Base-by-base conservation (phyloP, 345 rosid species). In the Excoecaria cochinchinensis region DNA sequence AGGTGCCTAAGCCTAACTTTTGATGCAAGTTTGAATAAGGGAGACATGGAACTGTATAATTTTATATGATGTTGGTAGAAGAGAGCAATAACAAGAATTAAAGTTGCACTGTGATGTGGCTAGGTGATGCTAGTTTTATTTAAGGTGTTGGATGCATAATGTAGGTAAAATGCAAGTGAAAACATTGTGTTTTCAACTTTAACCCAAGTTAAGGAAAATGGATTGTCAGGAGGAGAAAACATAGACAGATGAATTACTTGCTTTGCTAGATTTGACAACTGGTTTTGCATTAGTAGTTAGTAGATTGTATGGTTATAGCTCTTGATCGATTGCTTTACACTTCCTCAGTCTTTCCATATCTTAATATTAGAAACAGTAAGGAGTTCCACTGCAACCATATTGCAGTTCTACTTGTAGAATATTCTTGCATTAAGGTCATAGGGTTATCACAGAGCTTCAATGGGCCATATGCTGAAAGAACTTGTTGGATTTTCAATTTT, bases 131-230 rank as follows among this genome's bases (percentile, higher is more conserved):
- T 3, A 70, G 31, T 70, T 44, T 38, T 70, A 4, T 53, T 53
- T 5, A 25, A 53, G 42, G 22, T 24, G 15, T 16, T 16, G 16
- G 44, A 17, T 8, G 8, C 48, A 5, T 71, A 31, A 46, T 25
- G 48, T 52, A 31, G 31, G 67, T 24, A 60, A 60, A 22, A 25
- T 60, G 57, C 67, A 8, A 15, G 24, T 57, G 13, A 25, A 59
- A 31, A 21, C 24, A 24, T 46, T 60, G 7, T 12, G 24, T 12
- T 52, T 44, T 59, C 42, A 46, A 50, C 40, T 58, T 50, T 60
- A 72, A 66, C 40, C 16, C 51, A n/a, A 3, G 22, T 60, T 67
- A 31, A 59, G n/a, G 24, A 24, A 60, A 52, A 46, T 72, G 75
- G 39, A 42, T 61, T 44, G 55, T 40, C 10, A 17, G 36, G 0